Percentiles rank a stretch among this genome's conserved stretches.
Conservation (phyloP, 2,329 filamentous ascomycete species). For the Lasiodiplodia gonubiensis region DNA sequence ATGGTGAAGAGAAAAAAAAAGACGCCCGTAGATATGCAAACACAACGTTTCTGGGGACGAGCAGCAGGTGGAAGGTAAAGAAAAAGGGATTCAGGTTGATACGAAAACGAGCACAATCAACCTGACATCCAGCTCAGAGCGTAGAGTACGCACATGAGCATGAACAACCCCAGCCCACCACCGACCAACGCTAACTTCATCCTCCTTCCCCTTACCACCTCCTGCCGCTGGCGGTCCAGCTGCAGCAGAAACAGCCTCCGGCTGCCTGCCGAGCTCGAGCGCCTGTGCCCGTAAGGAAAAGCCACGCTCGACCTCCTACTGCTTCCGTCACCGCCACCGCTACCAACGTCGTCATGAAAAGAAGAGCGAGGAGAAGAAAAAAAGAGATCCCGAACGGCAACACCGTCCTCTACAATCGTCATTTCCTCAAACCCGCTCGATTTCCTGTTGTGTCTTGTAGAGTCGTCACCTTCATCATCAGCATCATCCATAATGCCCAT, state of each 20-base stretch:
- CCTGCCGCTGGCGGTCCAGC: constrained; percentile 19
- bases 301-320: constrained; percentile 13
- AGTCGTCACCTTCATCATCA: constrained; percentile 20
- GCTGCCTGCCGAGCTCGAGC: constrained; percentile 12
- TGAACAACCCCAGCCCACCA: constrained; percentile 25
- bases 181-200: constrained; percentile 13
- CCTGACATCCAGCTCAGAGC: constrained; percentile 23
- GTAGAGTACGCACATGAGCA: constrained; percentile 27
- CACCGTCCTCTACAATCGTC: constrained; percentile 23
- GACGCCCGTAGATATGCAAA: constrained; percentile 16
- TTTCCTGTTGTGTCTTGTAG: constrained; percentile 11
- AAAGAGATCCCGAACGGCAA: constrained; percentile 19
- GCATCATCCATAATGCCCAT: constrained; percentile 14
- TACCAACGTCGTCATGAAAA: constrained; percentile 9
- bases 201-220: constrained; percentile 6
- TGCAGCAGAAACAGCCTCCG: constrained; percentile 10
- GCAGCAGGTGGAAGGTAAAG: neutral
- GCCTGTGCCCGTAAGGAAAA: constrained; percentile 15
- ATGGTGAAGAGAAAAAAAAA: neutral
- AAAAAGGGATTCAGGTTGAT: constrained; percentile 3
- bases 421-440: constrained; percentile 25
- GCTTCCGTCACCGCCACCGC: neutral
- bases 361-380: constrained; percentile 9
- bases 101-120: constrained; percentile 4
- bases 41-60: neutral